Base-by-base conservation (phyloP, 2,329 filamentous ascomycete species). In the Raffaelea ambrosiae region DNA sequence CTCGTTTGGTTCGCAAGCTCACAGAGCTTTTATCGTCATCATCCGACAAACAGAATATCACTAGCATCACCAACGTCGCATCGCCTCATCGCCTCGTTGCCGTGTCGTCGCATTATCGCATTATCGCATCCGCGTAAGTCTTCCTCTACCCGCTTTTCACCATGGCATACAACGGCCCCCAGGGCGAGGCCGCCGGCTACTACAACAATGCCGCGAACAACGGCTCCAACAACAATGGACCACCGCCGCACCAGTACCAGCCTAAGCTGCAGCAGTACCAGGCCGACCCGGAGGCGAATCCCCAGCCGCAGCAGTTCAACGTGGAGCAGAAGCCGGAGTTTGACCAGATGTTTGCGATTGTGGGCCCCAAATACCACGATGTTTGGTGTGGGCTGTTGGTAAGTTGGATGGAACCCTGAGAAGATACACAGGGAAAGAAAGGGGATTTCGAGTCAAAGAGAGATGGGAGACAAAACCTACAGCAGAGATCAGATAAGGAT, bases 361-460 rank as follows among this genome's bases (percentile, higher is more conserved):
- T 87, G 33, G 82, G 72, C 54, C 88, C 88, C n/a, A 94, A 91
- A 64, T 95, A 77, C 68, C 88, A 96, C 59, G 91, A 97, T 62
- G 61, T 86, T 22, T 96, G 90, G 91, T 90, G 90, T 3, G 89
- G 85, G 4, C 68, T 94, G 38, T 69, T 96, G 60, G 83, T 86
- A 63, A 16, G 73, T 63, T 14, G 43, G 31, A 33, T 33, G 31
- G n/a, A n/a, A n/a, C n/a, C n/a, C n/a, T n/a, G n/a, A n/a, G n/a
- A n/a, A n/a, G n/a, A n/a, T n/a, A n/a, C n/a, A n/a, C n/a, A n/a
- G n/a, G n/a, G n/a, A n/a, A n/a, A n/a, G n/a, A n/a, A n/a, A n/a
- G n/a, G n/a, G n/a, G n/a, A n/a, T n/a, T n/a, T n/a, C n/a, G n/a
- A n/a, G n/a, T n/a, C n/a, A n/a, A n/a, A n/a, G n/a, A n/a, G n/a